phyloP scores from a whole-genome alignment of 257 asterid species.

The Fraxinus americana region DNA sequence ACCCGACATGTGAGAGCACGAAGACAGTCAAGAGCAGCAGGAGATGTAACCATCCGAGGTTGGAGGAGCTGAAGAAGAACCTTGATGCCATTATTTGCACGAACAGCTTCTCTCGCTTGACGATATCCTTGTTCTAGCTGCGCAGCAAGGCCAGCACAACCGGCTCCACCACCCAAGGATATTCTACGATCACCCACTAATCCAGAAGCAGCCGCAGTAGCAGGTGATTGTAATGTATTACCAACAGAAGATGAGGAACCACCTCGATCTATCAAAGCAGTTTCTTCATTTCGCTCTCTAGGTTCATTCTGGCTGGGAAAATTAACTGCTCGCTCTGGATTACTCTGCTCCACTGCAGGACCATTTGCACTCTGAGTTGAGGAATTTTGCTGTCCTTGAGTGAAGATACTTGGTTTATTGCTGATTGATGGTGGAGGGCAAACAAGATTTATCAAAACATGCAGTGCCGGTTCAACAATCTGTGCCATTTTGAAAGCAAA shows the following conservation, averaged over 20 bases:
- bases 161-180: slow-evolving; percentile 87
- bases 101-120: slow-evolving; percentile 98
- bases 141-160: slow-evolving; percentile 98
- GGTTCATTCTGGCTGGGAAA: slow-evolving; percentile 52
- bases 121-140: slow-evolving; percentile 95
- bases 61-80: slow-evolving; percentile 98
- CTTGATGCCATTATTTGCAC: slow-evolving; percentile 94
- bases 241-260: slow-evolving; percentile 43
- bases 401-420: slow-evolving; percentile 66
- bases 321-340: slow-evolving; percentile 49
- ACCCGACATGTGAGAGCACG: slow-evolving; percentile 99
- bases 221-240: slow-evolving; percentile 49
- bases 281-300: slow-evolving; percentile 70
- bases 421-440: slow-evolving; percentile 99
- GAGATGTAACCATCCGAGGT: slow-evolving; percentile 87
- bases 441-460: slow-evolving; percentile 84
- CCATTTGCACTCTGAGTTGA: slow-evolving; percentile 58
- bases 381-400: slow-evolving; percentile 72
- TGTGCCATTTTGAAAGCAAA: slow-evolving; percentile 36
- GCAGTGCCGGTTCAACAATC: slow-evolving; percentile 93
- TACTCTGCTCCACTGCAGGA: slow-evolving; percentile 52
- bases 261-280: slow-evolving; percentile 66
- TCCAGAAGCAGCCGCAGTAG: slow-evolving; percentile 74
- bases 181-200: slow-evolving; percentile 98
- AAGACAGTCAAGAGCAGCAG: slow-evolving; percentile 95